phyloP scores from a whole-genome alignment of 257 asterid species.

The Verbena officinalis region DNA sequence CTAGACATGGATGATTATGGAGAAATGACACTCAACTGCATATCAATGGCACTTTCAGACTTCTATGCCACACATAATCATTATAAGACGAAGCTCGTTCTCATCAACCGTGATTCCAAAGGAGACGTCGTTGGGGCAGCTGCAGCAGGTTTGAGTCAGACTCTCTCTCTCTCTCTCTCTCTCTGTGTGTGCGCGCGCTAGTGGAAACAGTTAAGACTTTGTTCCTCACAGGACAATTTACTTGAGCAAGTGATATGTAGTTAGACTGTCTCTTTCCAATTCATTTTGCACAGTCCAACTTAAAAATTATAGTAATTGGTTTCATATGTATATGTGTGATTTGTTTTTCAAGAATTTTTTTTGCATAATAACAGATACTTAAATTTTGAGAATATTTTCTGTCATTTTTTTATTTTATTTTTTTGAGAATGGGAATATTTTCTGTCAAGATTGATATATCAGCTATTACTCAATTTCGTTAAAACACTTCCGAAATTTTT shows the following conservation, averaged over 20 bases:
- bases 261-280: background rate
- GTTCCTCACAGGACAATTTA: background rate
- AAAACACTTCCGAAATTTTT: too few relatives aligned
- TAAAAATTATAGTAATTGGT: too few relatives aligned
- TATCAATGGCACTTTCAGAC: conserved; percentile 66
- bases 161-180: too few relatives aligned
- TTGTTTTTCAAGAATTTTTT: background rate
- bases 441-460: background rate
- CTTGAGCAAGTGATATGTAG: background rate
- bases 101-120: conserved; percentile 43
- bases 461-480: background rate
- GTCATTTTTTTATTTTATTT: too few relatives aligned
- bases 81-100: conserved; percentile 42
- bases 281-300: background rate
- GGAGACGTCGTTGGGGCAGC: conserved; percentile 50
- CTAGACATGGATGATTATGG: conserved; percentile 44
- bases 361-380: background rate
- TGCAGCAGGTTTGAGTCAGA: conserved; percentile 44
- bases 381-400: background rate
- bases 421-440: too few relatives aligned
- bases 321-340: background rate
- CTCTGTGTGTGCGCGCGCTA: too few relatives aligned
- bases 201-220: too few relatives aligned
- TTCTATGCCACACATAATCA: conserved; percentile 41
- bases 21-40: conserved; percentile 43